Base-by-base conservation (phyloP, 2,329 filamentous ascomycete genomes). In the Tolypocladium capitatum region DNA sequence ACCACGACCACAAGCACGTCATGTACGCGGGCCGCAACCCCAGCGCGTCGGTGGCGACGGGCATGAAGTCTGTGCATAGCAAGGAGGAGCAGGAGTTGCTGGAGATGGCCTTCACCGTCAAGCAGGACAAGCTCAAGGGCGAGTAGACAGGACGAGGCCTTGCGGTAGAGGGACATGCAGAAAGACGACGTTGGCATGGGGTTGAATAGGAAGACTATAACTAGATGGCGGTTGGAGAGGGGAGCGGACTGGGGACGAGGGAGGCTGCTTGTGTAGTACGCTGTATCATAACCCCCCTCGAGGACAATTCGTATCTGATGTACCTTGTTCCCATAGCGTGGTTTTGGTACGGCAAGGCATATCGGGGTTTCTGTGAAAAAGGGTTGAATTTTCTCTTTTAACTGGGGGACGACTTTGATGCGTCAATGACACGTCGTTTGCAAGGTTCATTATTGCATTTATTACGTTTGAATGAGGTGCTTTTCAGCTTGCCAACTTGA, bases 1-100 rank as follows among this genome's bases (percentile, higher is more conserved):
- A 94, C 71, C 91, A 97, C 73, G 83, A 94, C 70, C 82, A 86
- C 63, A 90, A 94, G 72, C 87, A 94, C 70, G 89, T 96, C 64
- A 88, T 96, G 81, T 98, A 97, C 68, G 92, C 92, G 51, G 92
- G 92, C 56, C 84, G 92, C 59, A 84, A 89, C 69, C 91, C 91
- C 34, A 95, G 88, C 62, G 91, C 92, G 16, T 91, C 84, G 54
- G 91, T 97, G 27, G 92, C 92, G 34, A 95, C 91, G 47, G 92
- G 92, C 67, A 71, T 92, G 63, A 98, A 98, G 81, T 72, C 76
- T 41, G 80, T 77, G 48, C 92, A 98, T 69, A 71, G 81, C 69
- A 94, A 91, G 78, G 92, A 98, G 74, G 92, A 97, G 76, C 76
- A 86, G 64, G 87, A 92, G 43, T 68, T 98, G 57, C 69, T 91